Conservation (phyloP, 2,329 filamentous ascomycete genomes). For the Tolypocladium sp. region DNA sequence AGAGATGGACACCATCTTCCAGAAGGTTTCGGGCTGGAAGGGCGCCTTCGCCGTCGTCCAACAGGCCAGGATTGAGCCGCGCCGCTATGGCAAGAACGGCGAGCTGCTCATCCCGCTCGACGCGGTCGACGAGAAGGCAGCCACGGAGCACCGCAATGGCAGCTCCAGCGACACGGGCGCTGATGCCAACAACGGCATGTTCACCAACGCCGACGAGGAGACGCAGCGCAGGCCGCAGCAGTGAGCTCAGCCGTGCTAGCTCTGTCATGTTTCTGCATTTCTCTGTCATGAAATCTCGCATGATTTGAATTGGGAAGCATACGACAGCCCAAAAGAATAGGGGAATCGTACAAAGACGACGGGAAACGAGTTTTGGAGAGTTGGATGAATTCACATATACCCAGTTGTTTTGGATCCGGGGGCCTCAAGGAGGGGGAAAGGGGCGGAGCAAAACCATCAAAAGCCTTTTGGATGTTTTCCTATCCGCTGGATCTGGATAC, state of each 20-base stretch:
- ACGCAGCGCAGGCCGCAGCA: slow-evolving; percentile 15
- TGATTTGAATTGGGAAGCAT: neutral
- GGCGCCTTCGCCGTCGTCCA: slow-evolving; percentile 26
- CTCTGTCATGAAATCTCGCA: neutral
- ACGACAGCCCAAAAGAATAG: neutral
- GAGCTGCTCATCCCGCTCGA: slow-evolving; percentile 42
- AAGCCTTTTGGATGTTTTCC: neutral
- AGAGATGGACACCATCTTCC: slow-evolving; percentile 58
- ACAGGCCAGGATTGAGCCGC: slow-evolving; percentile 36
- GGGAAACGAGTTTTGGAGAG: neutral
- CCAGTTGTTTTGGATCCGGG: neutral
- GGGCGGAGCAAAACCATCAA: neutral
- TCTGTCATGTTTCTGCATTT: neutral
- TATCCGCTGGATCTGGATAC: neutral
- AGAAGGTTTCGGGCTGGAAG: slow-evolving; percentile 37
- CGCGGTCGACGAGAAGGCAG: slow-evolving; percentile 28
- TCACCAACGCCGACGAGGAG: slow-evolving; percentile 23
- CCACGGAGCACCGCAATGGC: slow-evolving; percentile 16
- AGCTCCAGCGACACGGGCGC: slow-evolving; percentile 15
- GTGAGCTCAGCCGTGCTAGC: neutral
- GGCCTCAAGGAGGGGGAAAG: neutral
- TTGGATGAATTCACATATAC: neutral
- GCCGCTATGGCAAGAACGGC: slow-evolving; percentile 49
- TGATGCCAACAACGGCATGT: slow-evolving; percentile 14
- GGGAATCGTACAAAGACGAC: neutral